Percentiles rank a stretch among this genome's conserved stretches.
phyloP scores from a whole-genome alignment of 2,329 filamentous ascomycete genomes.

The Clonostachys rhizophaga region DNA sequence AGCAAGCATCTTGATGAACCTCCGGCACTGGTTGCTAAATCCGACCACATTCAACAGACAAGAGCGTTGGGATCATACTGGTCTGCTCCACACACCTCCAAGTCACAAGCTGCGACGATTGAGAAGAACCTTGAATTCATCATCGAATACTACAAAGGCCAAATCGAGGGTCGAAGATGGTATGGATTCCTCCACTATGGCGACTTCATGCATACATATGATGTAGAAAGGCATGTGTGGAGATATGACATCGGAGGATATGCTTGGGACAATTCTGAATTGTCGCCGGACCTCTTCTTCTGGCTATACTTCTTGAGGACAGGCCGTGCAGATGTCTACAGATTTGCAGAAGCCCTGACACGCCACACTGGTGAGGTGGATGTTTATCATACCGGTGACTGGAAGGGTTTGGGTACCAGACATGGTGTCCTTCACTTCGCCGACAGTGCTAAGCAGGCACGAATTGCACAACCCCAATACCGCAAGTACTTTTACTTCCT shows the following conservation, averaged over 20 bases:
- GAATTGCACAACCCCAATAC: conserved; percentile 52
- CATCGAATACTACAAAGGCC: conserved; percentile 45
- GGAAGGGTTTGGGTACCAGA: conserved; percentile 54
- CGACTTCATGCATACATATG: conserved; percentile 59
- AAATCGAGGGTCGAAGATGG: conserved; percentile 53
- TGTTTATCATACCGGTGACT: conserved; percentile 53
- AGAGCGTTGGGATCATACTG: conserved; percentile 49
- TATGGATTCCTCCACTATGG: conserved; percentile 60
- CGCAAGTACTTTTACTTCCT: conserved; percentile 52
- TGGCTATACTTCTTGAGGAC: conserved; percentile 59
- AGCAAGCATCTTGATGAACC: conserved; percentile 41
- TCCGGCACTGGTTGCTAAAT: conserved; percentile 40
- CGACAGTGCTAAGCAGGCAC: conserved; percentile 57
- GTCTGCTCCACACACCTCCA: conserved; percentile 26
- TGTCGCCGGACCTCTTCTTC: conserved; percentile 57
- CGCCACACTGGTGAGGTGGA: conserved; percentile 57
- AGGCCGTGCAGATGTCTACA: conserved; percentile 49
- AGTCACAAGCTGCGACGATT: conserved; percentile 27
- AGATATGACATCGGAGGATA: conserved; percentile 59
- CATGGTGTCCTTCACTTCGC: conserved; percentile 59
- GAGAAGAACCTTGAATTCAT: conserved; percentile 50
- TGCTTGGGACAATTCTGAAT: conserved; percentile 60
- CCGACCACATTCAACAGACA: conserved; percentile 41
- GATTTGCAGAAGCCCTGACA: conserved; percentile 52
- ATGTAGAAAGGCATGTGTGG: conserved; percentile 53